These are phyloP conservation scores for Bacterosira constricta DNA, from an alignment of 108 stramenopile genomes.

Conservation along the genomic window DNA sequence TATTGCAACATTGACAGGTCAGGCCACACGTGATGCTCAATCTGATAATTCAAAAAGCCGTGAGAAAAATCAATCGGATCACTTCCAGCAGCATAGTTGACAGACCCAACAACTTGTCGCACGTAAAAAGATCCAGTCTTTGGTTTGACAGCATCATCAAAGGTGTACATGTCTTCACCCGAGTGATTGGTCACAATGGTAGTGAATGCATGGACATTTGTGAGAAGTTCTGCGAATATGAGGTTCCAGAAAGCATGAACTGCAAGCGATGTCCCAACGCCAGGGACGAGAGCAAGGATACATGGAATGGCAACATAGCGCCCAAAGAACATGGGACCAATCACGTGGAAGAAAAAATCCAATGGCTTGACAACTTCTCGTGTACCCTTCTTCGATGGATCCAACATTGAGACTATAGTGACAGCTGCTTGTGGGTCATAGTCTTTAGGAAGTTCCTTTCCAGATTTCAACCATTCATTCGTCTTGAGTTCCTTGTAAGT, in stretches of 20 bases:
- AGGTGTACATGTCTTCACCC: conserved; percentile 90
- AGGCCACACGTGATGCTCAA: conserved; percentile 94
- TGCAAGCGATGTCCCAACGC: conserved; percentile 36
- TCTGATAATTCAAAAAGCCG: conserved; percentile 91
- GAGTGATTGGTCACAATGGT: conserved; percentile 91
- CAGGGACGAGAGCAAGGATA: conserved; percentile 52
- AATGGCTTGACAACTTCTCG: no score
- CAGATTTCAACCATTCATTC: conserved; percentile 56
- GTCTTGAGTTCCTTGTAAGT: conserved; percentile 91
- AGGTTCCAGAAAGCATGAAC: conserved; percentile 84
- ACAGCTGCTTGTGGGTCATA: conserved; percentile 70
- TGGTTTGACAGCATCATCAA: conserved; percentile 82
- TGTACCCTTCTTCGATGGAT: conserved; percentile 41
- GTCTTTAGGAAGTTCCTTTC: conserved; percentile 61
- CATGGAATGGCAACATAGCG: conserved; percentile 74
- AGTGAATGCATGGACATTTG: conserved; percentile 86
- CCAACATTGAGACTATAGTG: conserved; percentile 71
- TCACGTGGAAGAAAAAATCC: conserved; percentile 64
- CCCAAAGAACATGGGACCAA: conserved; percentile 75
- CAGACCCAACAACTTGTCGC: conserved; percentile 86
- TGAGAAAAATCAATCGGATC: conserved; percentile 85
- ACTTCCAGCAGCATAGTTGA: conserved; percentile 76
- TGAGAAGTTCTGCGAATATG: conserved; percentile 80
- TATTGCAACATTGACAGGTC: conserved; percentile 84
- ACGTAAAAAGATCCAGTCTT: conserved; percentile 85